Evolutionary conservation across 768 basidiomycete genomes (phyloP).

Genomic region (Holtermannia corniformis): DNA sequence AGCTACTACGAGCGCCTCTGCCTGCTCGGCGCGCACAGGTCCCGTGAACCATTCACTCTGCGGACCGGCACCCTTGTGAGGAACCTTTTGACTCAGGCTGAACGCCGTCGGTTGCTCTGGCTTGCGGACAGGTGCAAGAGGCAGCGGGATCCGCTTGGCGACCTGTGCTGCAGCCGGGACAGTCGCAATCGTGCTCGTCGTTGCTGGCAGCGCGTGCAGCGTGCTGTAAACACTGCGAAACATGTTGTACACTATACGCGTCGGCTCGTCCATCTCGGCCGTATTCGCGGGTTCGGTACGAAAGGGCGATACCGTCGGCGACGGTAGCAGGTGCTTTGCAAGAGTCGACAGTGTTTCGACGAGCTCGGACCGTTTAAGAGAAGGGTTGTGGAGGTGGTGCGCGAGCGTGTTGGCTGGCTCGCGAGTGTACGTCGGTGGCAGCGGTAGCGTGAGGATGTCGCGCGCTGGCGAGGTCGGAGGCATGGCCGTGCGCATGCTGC

Average conservation of each 20-base stretch:
- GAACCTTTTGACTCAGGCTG: not conserved
- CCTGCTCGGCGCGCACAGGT: not conserved
- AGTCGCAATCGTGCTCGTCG: not conserved
- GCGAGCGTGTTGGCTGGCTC: not conserved
- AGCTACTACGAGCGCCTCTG: not conserved
- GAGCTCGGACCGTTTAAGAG: not conserved
- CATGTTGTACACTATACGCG: not conserved
- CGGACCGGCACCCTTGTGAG: not conserved
- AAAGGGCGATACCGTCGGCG: not conserved
- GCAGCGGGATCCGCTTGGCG: not conserved
- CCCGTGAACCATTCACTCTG: not conserved
- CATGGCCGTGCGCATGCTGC: not conserved
- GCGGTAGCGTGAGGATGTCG: not conserved
- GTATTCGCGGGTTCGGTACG: not conserved
- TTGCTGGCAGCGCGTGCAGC: not conserved
- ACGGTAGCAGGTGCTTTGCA: not conserved
- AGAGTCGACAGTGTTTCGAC: not conserved
- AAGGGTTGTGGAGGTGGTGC: not conserved
- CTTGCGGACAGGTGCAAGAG: not conserved
- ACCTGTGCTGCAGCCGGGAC: not conserved
- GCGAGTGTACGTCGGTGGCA: not conserved
- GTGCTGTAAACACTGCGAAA: not conserved
- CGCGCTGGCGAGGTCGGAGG: not conserved
- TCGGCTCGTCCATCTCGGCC: not conserved
- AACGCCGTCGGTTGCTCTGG: not conserved